Percentiles rank a stretch among this genome's conserved stretches.
Evolutionary conservation across 192 early-diverging fungal species (phyloP).

Genomic region (Backusella luteola): DNA sequence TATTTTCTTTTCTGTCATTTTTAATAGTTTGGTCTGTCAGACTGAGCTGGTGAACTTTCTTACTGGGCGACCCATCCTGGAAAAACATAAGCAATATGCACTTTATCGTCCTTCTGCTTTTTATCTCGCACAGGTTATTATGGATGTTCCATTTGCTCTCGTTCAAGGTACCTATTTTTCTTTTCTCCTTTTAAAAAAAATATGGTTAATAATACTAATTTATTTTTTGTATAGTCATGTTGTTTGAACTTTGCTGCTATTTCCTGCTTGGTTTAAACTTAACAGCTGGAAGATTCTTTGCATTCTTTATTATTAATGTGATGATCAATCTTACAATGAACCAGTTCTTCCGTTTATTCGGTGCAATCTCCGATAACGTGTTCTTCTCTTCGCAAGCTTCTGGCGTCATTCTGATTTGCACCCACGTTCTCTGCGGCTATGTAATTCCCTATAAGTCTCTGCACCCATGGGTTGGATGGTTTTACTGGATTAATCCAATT

Average conservation of each 20-base stretch:
- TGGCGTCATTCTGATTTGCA: constrained; percentile 49
- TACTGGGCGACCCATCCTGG: constrained; percentile 65
- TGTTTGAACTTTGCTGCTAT: constrained; percentile 58
- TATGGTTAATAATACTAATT: not conserved
- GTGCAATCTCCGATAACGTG: constrained; percentile 48
- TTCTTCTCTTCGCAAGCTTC: constrained; percentile 51
- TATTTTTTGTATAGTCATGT: constrained; percentile 42
- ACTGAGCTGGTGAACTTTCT: constrained; percentile 71
- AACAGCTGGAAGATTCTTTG: constrained; percentile 52
- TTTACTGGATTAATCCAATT: constrained; percentile 69
- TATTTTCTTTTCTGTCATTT: constrained; percentile 63
- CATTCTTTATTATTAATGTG: constrained; percentile 56
- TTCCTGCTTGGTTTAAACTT: constrained; percentile 60
- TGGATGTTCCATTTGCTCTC: constrained; percentile 51
- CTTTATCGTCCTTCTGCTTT: constrained; percentile 62
- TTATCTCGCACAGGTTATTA: constrained; percentile 51
- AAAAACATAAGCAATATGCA: constrained; percentile 79
- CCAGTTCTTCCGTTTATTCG: constrained; percentile 58
- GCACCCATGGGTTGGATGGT: constrained; percentile 66
- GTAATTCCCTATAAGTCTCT: constrained; percentile 57
- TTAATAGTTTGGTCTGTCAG: constrained; percentile 57
- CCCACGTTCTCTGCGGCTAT: constrained; percentile 58
- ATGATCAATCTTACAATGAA: constrained; percentile 53
- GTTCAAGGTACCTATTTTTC: constrained; percentile 27
- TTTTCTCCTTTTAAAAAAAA: not conserved